A percentile compares a stretch with the other conserved stretches of the same genome.
phyloP scores from a whole-genome alignment of 805 yeast genomes.

The Starmera quercuum region DNA sequence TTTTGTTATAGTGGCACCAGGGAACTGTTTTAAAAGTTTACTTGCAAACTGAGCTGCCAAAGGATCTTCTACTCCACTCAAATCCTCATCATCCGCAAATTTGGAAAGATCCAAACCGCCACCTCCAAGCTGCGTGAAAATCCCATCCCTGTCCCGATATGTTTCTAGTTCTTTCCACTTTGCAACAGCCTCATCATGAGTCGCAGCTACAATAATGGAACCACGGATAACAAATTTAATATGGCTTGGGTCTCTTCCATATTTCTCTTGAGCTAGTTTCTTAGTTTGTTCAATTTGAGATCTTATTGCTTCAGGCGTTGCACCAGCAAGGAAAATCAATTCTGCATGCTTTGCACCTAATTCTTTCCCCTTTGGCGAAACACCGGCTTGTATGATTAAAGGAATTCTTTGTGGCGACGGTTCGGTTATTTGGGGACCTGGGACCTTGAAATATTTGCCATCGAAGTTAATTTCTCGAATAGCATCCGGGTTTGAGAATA shows the following conservation, averaged over 20 bases:
- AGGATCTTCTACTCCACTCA: slow-evolving; percentile 18
- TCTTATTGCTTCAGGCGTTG: slow-evolving; percentile 24
- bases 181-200: slow-evolving; percentile 30
- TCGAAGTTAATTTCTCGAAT: slow-evolving; percentile 29
- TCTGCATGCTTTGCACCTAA: slow-evolving; percentile 36
- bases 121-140: slow-evolving; percentile 31
- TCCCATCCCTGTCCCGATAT: slow-evolving; percentile 28
- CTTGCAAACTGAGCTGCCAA: slow-evolving; percentile 19
- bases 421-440: slow-evolving; percentile 30
- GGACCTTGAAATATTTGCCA: slow-evolving; percentile 30
- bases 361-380: slow-evolving; percentile 30
- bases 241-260: slow-evolving; percentile 26
- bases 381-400: slow-evolving; percentile 34
- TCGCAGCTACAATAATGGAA: slow-evolving; percentile 27
- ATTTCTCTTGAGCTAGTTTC: slow-evolving; percentile 22
- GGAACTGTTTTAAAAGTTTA: slow-evolving; percentile 17
- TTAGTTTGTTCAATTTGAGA: slow-evolving; percentile 23
- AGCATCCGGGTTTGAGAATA: slow-evolving; percentile 27
- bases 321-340: slow-evolving; percentile 27
- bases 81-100: slow-evolving; percentile 25
- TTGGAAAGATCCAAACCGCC: slow-evolving; percentile 30
- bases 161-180: slow-evolving; percentile 23
- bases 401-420: slow-evolving; percentile 37
- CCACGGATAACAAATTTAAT: slow-evolving; percentile 29
- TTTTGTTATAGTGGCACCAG: slow-evolving; percentile 4